These are phyloP conservation scores for Aspergillus funiculosus DNA, from an alignment of 495 filamentous ascomycete species.

Conservation along the genomic window DNA sequence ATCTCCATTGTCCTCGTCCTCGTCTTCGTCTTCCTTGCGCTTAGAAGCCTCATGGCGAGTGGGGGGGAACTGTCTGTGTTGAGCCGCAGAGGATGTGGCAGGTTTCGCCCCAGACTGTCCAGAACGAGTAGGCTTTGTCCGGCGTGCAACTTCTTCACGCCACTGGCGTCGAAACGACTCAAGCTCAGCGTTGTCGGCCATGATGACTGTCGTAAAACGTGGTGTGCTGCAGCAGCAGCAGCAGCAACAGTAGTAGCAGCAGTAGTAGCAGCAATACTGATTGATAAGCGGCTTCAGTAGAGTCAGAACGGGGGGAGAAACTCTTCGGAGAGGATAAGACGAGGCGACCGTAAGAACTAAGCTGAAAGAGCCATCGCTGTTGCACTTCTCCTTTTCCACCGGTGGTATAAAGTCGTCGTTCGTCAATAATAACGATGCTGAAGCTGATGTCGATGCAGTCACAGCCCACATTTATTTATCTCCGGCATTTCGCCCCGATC, in stretches of 20 bases:
- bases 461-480: conserved; percentile 23
- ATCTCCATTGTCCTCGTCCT: conserved; percentile 32
- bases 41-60: conserved; percentile 30
- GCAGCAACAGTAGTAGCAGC: too few relatives aligned
- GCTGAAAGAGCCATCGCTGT: neutral
- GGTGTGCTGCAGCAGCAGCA: conserved; percentile 8
- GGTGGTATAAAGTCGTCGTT: too few relatives aligned
- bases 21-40: conserved; percentile 35
- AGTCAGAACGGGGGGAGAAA: neutral
- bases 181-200: conserved; percentile 66
- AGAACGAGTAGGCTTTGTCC: conserved; percentile 30
- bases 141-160: conserved; percentile 70
- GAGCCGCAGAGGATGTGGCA: conserved; percentile 20
- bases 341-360: neutral
- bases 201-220: conserved; percentile 22
- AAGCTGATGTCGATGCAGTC: conserved; percentile 1
- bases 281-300: conserved; percentile 24
- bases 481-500: conserved; percentile 19
- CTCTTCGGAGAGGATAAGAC: too few relatives aligned
- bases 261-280: conserved; percentile 10
- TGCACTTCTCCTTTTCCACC: too few relatives aligned
- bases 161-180: conserved; percentile 77
- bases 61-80: conserved; percentile 28
- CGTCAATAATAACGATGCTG: too few relatives aligned
- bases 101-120: conserved; percentile 19